phyloP scores from a whole-genome alignment of 768 basidiomycete genomes.

The Solioccasus polychromus region DNA sequence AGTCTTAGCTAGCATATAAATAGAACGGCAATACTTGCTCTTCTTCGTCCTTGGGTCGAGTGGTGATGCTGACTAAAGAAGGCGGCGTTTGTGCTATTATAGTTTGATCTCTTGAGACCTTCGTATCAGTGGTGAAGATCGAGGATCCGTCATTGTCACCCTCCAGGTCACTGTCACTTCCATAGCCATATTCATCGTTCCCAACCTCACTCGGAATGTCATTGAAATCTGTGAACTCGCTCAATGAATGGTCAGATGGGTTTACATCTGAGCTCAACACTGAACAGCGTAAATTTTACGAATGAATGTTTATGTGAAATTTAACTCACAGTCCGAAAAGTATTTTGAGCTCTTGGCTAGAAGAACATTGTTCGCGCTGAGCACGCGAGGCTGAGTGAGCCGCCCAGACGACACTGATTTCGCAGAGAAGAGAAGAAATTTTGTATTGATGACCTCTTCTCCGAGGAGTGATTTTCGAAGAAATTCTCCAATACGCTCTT shows the following conservation, averaged over 20 bases:
- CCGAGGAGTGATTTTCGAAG: constrained; percentile 26
- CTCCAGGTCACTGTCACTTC: constrained; percentile 34
- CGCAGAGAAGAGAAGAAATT: constrained; percentile 30
- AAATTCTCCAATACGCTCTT: constrained; percentile 18
- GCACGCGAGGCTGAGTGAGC: constrained; percentile 16
- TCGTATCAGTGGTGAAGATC: neutral
- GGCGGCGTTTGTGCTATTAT: neutral
- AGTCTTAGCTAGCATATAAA: neutral
- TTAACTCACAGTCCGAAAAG: constrained; percentile 23
- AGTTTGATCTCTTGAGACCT: neutral
- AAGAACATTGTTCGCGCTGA: constrained; percentile 29
- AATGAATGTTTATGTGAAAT: neutral
- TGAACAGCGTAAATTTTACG: neutral
- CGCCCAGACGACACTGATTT: constrained; percentile 11
- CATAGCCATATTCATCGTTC: constrained; percentile 28
- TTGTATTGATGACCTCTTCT: constrained; percentile 28
- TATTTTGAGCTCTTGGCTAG: constrained; percentile 27
- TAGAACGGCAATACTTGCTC: constrained; percentile 1
- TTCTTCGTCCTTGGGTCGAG: constrained; percentile 7
- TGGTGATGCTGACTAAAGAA: neutral
- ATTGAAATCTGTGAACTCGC: constrained; percentile 9
- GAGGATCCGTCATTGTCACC: constrained; percentile 21
- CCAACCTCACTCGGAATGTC: constrained; percentile 4
- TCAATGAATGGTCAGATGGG: constrained; percentile 7
- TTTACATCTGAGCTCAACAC: constrained; percentile 11